These are phyloP conservation scores for Triticum aestivum DNA, from an alignment of 176 grass and related monocot genomes.

Conservation along the genomic window IWGSC_CS_RefSeq_v2.1 NC_057807.1:608008172-608008671, in stretches of 20 bases:
- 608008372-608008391: neutral
- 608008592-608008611: neutral
- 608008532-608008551: neutral
- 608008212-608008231: constrained; percentile 19
- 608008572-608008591: neutral
- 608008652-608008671: neutral
- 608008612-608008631: neutral
- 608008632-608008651: neutral
- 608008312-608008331: neutral
- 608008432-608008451: constrained; percentile 1
- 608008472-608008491: neutral
- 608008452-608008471: neutral
- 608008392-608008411: neutral
- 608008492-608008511: neutral
- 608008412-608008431: neutral
- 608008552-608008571: neutral
- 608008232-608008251: neutral
- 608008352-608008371: neutral
- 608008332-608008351: neutral
- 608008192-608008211: constrained; percentile 14
- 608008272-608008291: neutral
- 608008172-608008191: constrained; percentile 26
- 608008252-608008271: neutral
- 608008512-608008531: neutral
- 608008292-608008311: neutral